Evolutionary conservation across 2,329 filamentous ascomycete species (phyloP).

Genomic region (Arthrobotrys sinensis): DNA sequence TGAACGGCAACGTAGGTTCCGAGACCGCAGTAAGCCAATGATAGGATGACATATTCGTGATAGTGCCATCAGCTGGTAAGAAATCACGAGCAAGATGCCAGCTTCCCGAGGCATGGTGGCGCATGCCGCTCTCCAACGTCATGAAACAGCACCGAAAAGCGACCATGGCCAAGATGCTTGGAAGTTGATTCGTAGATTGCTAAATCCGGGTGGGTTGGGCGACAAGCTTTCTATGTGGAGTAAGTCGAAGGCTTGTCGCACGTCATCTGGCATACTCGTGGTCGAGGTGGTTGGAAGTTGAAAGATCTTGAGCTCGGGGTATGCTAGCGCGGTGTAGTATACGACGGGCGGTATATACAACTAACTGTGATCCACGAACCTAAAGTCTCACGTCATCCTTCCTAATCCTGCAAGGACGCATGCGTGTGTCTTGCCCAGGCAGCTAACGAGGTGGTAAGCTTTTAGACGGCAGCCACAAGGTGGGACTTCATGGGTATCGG

Average conservation of each 20-base stretch:
- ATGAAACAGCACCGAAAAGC: slow-evolving; percentile 46
- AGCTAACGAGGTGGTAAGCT: slow-evolving; percentile 58
- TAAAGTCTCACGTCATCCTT: slow-evolving; percentile 33
- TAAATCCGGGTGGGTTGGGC: slow-evolving; percentile 39
- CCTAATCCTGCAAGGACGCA: slow-evolving; percentile 52
- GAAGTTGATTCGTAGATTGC: slow-evolving; percentile 41
- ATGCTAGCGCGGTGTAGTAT: slow-evolving; percentile 15
- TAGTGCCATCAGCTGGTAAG: slow-evolving; percentile 17
- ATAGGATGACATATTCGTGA: slow-evolving; percentile 7
- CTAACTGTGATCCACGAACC: slow-evolving; percentile 40
- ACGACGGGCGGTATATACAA: slow-evolving; percentile 25
- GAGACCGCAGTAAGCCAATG: slow-evolving; percentile 25
- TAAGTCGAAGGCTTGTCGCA: slow-evolving; percentile 43
- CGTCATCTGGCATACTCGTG: slow-evolving; percentile 43
- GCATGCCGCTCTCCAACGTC: slow-evolving; percentile 40
- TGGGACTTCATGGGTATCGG: slow-evolving; percentile 24
- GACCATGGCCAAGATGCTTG: slow-evolving; percentile 45
- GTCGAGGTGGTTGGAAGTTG: slow-evolving; percentile 26
- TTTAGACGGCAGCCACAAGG: slow-evolving; percentile 7
- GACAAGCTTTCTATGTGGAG: slow-evolving; percentile 59
- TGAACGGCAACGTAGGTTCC: slow-evolving; percentile 1
- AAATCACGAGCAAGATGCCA: slow-evolving; percentile 6
- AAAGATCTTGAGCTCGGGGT: slow-evolving; percentile 2
- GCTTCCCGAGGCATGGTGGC: slow-evolving; percentile 39
- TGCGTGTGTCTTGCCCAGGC: slow-evolving; percentile 55